Evolutionary conservation across 2,329 filamentous ascomycete genomes (phyloP).

Genomic region (Ceratocystis cubensis): DNA sequence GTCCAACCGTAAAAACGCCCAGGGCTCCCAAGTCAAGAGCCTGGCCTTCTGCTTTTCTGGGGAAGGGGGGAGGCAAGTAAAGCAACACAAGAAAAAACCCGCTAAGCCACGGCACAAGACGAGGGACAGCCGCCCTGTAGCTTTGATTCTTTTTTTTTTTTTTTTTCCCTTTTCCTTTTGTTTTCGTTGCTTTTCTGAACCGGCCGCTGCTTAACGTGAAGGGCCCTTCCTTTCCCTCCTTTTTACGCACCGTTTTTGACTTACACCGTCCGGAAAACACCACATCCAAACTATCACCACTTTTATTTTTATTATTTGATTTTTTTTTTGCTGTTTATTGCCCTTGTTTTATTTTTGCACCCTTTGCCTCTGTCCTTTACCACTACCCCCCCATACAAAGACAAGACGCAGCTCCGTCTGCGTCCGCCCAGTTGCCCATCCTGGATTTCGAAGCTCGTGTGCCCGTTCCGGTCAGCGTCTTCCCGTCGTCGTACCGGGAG

Average conservation of each 20-base stretch:
- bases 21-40: conserved; percentile 4
- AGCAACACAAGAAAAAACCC: not conserved
- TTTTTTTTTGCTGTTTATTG: not conserved
- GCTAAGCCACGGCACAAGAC: conserved; percentile 4
- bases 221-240: not conserved
- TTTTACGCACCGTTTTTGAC: not conserved
- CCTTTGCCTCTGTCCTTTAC: not conserved
- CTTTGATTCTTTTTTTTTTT: conserved; percentile 5
- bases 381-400: not conserved
- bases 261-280: conserved; percentile 8
- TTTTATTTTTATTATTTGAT: not conserved
- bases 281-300: conserved; percentile 7
- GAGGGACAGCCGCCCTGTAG: conserved; percentile 2
- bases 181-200: not conserved
- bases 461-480: conserved; percentile 99
- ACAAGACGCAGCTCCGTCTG: conserved; percentile 3
- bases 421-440: conserved; percentile 58
- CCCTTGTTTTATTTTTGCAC: not conserved
- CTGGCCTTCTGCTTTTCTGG: not conserved
- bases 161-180: not conserved
- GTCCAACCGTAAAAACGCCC: not conserved
- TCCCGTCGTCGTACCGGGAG: conserved; percentile 90
- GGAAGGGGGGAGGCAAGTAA: not conserved
- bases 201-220: not conserved
- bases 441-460: conserved; percentile 99